Conservation (phyloP, 2,329 filamentous ascomycete genomes). For the Verticillium albo-atrum region DNA sequence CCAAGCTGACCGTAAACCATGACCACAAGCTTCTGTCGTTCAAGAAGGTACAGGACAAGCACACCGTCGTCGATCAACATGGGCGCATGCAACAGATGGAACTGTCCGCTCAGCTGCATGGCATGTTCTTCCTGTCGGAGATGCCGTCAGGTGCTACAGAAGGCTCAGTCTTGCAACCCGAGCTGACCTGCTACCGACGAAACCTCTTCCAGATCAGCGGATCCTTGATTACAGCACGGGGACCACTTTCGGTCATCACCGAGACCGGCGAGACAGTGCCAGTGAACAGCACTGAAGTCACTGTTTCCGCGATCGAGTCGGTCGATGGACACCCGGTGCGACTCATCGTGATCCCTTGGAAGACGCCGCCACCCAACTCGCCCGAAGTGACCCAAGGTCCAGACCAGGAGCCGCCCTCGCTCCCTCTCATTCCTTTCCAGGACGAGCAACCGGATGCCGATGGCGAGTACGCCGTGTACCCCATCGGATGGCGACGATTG, state of each 20-base stretch:
- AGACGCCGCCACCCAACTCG: conserved; percentile 80
- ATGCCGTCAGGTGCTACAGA: conserved; percentile 62
- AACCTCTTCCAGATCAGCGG: conserved; percentile 97
- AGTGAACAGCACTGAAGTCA: conserved; percentile 77
- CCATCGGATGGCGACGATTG: conserved; percentile 88
- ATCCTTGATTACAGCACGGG: conserved; percentile 74
- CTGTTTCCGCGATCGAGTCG: conserved; percentile 89
- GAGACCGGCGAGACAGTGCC: conserved; percentile 81
- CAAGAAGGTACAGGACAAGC: conserved; percentile 52
- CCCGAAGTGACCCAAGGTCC: conserved; percentile 58
- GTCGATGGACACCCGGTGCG: conserved; percentile 90
- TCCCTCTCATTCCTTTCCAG: conserved; percentile 67
- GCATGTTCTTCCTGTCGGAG: conserved; percentile 86
- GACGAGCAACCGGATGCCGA: conserved; percentile 58
- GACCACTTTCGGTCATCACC: conserved; percentile 73
- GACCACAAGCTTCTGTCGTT: conserved; percentile 59
- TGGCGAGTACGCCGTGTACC: conserved; percentile 83
- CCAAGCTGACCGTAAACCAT: conserved; percentile 53
- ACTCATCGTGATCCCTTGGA: conserved; percentile 96
- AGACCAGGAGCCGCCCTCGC: conserved; percentile 82
- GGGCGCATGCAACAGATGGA: conserved; percentile 58
- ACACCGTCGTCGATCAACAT: conserved; percentile 55
- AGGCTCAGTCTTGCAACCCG: conserved; percentile 60
- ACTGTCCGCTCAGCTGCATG: conserved; percentile 70
- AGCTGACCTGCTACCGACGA: conserved; percentile 91